Evolutionary conservation across 164 flowering plant species (phyloP), one percentile per base, ranked within the genome.

Genomic region (Stephania japonica): DNA sequence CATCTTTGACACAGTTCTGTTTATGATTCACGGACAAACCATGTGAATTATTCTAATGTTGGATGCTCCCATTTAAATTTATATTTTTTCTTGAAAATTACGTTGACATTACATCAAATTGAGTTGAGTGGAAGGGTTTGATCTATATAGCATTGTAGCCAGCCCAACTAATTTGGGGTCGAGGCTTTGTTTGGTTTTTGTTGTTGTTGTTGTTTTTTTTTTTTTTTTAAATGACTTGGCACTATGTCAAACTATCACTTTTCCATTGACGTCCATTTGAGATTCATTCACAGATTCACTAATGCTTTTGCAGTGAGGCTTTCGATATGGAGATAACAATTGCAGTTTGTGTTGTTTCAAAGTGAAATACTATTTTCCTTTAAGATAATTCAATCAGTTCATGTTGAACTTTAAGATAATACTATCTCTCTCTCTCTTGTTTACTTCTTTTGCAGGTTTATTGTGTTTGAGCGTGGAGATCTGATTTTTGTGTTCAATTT

Each of bases 381-480:
- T 62, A 21, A 66, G 5, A 63, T 62, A 4, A 10, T 27, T 65
- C 44, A 69, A 19, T 67, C 71, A 25, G 27, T 47, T 76, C n/a
- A 50, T 11, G 4, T 67, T 53, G 56, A 44, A 23, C 41, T 73
- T 19, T 6, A 69, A n/a, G n/a, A n/a, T n/a, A n/a, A n/a, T n/a
- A n/a, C n/a, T n/a, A n/a, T n/a, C n/a, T 47, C 32, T 62, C 6
- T 10, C 21, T 56, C 64, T 38, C 50, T 59, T 24, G 7, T 59
- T 59, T 59, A 18, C 88, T 18, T 18, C 64, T 59, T 59, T 59
- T 59, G 24, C 64, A 93, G 98, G 94, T 95, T n/a, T 72, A 89
- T 95, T 73, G 98, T 95, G 66, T 95, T 91, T 84, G 99, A 95
- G 77, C 91, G 99, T 21, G 98, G 93, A 74, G 90, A 88, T 79